Percentiles rank a stretch among this genome's conserved stretches.
Evolutionary conservation across 352 stramenopile species (phyloP).

Genomic region (Globisporangium uncinulatum): DNA sequence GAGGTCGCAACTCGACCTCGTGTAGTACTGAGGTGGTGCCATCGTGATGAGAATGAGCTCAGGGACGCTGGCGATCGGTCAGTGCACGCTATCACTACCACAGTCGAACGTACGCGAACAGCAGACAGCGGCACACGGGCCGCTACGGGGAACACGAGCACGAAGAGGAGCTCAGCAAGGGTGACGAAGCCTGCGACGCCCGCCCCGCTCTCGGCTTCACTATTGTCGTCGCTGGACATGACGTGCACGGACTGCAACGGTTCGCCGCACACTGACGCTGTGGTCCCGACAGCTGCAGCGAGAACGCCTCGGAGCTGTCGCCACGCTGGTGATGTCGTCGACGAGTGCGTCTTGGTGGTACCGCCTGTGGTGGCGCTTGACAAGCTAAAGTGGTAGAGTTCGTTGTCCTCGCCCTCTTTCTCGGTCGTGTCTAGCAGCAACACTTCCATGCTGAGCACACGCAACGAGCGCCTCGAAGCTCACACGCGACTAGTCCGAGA

Average conservation of each 20-base stretch:
- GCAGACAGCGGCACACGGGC: slow-evolving; percentile 12
- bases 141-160: slow-evolving; percentile 30
- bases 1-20: slow-evolving; percentile 41
- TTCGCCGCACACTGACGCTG: slow-evolving; percentile 41
- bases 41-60: slow-evolving; percentile 1
- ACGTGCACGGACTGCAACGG: slow-evolving; percentile 33
- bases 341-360: not conserved
- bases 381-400: slow-evolving; percentile 34
- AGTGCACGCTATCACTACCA: too few species aligned
- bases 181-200: slow-evolving; percentile 38
- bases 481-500: not conserved
- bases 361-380: too few species aligned
- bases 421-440: slow-evolving; percentile 58
- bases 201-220: not conserved
- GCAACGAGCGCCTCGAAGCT: not conserved
- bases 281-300: slow-evolving; percentile 47
- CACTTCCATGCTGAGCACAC: slow-evolving; percentile 26
- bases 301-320: slow-evolving; percentile 49
- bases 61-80: too few species aligned
- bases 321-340: slow-evolving; percentile 14
- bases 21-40: slow-evolving; percentile 35
- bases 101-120: slow-evolving; percentile 11
- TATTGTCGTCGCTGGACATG: not conserved
- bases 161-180: slow-evolving; percentile 49
- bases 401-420: slow-evolving; percentile 67